phyloP scores from a whole-genome alignment of 129 eudicot genomes.

The Silybum marianum region DNA sequence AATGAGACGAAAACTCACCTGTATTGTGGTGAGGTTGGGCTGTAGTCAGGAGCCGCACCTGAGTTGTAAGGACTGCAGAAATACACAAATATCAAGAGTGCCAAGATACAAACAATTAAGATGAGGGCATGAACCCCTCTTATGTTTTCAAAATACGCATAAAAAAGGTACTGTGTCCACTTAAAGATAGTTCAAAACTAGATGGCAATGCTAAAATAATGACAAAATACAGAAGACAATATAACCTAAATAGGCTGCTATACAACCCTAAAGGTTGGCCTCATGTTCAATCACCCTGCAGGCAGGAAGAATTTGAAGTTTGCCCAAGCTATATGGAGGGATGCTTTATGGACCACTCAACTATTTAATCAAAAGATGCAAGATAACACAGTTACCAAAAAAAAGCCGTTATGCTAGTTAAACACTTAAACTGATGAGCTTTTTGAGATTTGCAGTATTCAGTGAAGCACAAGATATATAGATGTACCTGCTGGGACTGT shows the following conservation, averaged over 20 bases:
- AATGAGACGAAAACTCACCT: conserved; percentile 46
- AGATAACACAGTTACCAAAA: not conserved
- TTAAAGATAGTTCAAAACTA: not conserved
- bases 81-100: conserved; percentile 4
- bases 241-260: not conserved
- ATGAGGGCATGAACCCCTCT: not conserved
- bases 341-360: not conserved
- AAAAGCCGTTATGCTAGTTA: not conserved
- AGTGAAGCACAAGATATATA: not conserved
- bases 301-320: too few relatives aligned
- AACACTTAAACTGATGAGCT: not conserved
- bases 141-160: not conserved
- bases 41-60: conserved; percentile 70
- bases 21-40: conserved; percentile 92
- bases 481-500: conserved; percentile 95
- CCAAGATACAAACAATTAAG: not conserved
- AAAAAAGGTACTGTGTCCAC: not conserved
- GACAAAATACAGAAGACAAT: not conserved
- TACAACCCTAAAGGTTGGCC: not conserved
- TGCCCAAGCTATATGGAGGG: not conserved
- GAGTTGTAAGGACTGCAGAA: conserved; percentile 74
- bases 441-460: not conserved
- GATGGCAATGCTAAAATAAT: not conserved
- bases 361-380: not conserved
- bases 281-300: too few relatives aligned